Evolutionary conservation across 1,139 yeast species (phyloP).

Genomic region (Suhomyces maxii): DNA sequence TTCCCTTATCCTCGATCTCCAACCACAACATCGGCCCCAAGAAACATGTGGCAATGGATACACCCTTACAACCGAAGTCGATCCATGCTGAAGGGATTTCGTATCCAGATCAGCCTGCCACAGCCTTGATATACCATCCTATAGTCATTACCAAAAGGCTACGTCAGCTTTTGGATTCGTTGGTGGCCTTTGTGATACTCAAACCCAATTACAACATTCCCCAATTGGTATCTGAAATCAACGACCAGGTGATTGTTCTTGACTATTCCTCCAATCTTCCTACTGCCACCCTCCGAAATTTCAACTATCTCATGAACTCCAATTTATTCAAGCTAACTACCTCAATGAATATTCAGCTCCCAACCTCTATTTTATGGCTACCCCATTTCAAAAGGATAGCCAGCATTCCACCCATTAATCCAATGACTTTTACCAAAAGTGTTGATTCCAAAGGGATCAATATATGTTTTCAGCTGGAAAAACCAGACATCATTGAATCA

Average conservation of each 20-base stretch:
- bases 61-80: background rate
- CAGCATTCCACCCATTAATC: conserved; percentile 1
- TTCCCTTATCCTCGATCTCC: conserved; percentile 1
- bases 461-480: conserved; percentile 5
- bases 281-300: conserved; percentile 1
- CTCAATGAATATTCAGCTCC: background rate
- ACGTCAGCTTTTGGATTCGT: background rate
- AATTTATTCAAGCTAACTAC: conserved; percentile 9
- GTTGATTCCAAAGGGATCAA: background rate
- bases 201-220: background rate
- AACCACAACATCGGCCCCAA: background rate
- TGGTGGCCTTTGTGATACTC: conserved; percentile 2
- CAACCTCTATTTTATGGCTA: conserved; percentile 21
- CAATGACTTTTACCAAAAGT: background rate
- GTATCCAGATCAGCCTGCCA: background rate
- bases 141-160: background rate
- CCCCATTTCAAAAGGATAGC: conserved; percentile 18
- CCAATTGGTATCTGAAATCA: conserved; percentile 6
- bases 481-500: conserved; percentile 8
- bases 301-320: conserved; percentile 13
- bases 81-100: background rate
- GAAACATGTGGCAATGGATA: conserved; percentile 1
- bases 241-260: conserved; percentile 6
- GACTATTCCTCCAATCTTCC: conserved; percentile 1
- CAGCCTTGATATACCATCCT: conserved; percentile 9